Conservation (phyloP, 148 eudicot genomes). For the Vaccinium myrtillus region DNA sequence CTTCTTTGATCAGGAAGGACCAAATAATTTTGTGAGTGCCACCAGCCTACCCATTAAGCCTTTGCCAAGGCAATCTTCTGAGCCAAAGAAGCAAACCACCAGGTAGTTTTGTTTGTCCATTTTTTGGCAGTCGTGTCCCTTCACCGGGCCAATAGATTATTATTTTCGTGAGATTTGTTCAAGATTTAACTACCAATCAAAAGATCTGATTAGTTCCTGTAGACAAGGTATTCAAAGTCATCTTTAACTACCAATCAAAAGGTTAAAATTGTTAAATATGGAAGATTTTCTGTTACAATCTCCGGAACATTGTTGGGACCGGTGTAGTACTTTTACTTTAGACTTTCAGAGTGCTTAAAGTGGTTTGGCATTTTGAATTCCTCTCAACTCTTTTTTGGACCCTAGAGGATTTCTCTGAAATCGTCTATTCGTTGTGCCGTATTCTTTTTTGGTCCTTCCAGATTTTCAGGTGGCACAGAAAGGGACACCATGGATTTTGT, state of each 20-base stretch:
- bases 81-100: conserved; percentile 34
- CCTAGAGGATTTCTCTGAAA: not conserved
- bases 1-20: conserved; percentile 65
- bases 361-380: not conserved
- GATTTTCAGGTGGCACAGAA: conserved; percentile 39
- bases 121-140: not conserved
- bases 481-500: conserved; percentile 31
- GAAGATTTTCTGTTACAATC: not conserved
- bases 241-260: not conserved
- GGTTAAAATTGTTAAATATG: not conserved
- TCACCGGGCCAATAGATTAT: not conserved
- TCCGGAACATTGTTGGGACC: not conserved
- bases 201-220: not conserved
- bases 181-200: not conserved
- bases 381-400: not conserved
- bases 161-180: not conserved
- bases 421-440: not conserved
- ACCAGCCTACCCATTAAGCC: conserved; percentile 64
- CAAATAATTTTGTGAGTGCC: conserved; percentile 76
- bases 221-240: not conserved
- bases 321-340: not conserved
- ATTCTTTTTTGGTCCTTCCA: conserved; percentile 8
- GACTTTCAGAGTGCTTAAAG: not conserved
- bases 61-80: conserved; percentile 35
- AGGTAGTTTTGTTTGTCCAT: conserved; percentile 30